phyloP scores from a whole-genome alignment of 192 early-diverging fungal genomes.

The Backusella mclennaniae region DNA sequence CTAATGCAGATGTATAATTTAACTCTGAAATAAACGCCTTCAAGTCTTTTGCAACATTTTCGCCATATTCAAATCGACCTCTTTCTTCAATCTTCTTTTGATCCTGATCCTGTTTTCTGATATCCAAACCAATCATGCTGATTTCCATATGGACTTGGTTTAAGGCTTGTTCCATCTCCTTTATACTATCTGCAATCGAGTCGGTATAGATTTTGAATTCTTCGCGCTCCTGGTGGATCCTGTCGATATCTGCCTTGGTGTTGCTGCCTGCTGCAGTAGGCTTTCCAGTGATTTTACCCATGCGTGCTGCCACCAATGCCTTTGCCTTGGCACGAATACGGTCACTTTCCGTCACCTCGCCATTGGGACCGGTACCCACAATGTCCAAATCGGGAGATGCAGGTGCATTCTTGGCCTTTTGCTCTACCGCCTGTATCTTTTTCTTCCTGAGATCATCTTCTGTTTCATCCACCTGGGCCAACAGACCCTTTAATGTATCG shows the following conservation, averaged over 20 bases:
- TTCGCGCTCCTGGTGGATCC: slow-evolving; percentile 26
- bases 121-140: slow-evolving; percentile 31
- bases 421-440: slow-evolving; percentile 40
- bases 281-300: slow-evolving; percentile 50
- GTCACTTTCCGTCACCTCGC: slow-evolving; percentile 51
- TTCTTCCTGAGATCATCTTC: slow-evolving; percentile 45
- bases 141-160: slow-evolving; percentile 27
- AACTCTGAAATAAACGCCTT: slow-evolving; percentile 32
- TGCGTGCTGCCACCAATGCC: slow-evolving; percentile 49
- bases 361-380: slow-evolving; percentile 52
- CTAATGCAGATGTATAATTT: slow-evolving; percentile 16
- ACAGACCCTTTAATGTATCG: slow-evolving; percentile 32
- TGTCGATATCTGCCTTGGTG: slow-evolving; percentile 11
- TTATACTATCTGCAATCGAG: slow-evolving; percentile 9
- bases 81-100: slow-evolving; percentile 34
- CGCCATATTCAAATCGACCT: slow-evolving; percentile 30
- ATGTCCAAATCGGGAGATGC: slow-evolving; percentile 25
- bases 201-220: slow-evolving; percentile 26
- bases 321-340: slow-evolving; percentile 51
- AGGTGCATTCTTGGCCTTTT: slow-evolving; percentile 24
- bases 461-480: slow-evolving; percentile 43
- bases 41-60: slow-evolving; percentile 23
- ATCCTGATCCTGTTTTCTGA: slow-evolving; percentile 23
- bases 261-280: slow-evolving; percentile 1
- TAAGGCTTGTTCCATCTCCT: slow-evolving; percentile 10